Percentiles rank a stretch among this genome's conserved stretches.
phyloP scores from a whole-genome alignment of 345 rosid species.

The Cardiospermum halicacabum region DNA sequence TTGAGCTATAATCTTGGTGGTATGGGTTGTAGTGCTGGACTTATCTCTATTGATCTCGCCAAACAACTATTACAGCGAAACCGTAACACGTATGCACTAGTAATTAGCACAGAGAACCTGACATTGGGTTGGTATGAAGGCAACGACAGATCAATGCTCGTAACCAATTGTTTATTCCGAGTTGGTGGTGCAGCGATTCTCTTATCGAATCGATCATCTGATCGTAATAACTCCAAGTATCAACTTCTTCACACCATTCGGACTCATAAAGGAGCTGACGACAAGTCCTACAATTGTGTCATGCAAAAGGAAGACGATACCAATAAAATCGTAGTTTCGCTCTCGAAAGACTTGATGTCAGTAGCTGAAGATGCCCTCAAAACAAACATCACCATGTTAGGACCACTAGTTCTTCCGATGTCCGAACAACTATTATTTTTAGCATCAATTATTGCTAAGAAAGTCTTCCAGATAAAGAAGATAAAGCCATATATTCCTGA shows the following conservation, averaged over 20 bases:
- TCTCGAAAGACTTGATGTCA: not conserved
- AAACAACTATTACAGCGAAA: too few species aligned
- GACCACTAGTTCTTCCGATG: too few species aligned
- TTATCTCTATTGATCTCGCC: too few species aligned
- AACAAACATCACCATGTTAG: too few species aligned
- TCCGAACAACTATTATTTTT: too few species aligned
- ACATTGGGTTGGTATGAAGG: conserved; percentile 18
- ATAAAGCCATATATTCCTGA: conserved; percentile 19
- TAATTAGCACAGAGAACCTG: conserved; percentile 41
- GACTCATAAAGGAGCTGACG: conserved; percentile 17
- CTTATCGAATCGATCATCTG: conserved; percentile 14
- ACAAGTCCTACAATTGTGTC: conserved; percentile 5
- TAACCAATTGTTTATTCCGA: conserved; percentile 25
- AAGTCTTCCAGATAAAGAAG: conserved; percentile 6
- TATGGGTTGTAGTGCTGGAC: too few species aligned
- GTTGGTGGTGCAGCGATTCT: conserved; percentile 17
- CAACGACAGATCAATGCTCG: conserved; percentile 18
- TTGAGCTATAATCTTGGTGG: too few species aligned
- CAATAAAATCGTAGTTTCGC: conserved; percentile 1
- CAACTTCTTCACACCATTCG: conserved; percentile 11
- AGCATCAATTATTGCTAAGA: conserved; percentile 9
- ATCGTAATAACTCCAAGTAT: conserved; percentile 9
- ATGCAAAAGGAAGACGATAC: conserved; percentile 3
- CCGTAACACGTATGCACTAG: conserved; percentile 37
- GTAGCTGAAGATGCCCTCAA: conserved; percentile 12